Percentiles rank a stretch among this genome's conserved stretches.
Evolutionary conservation across 371 early-diverging fungal genomes (phyloP).

Genomic region (Mucor piriformis): DNA sequence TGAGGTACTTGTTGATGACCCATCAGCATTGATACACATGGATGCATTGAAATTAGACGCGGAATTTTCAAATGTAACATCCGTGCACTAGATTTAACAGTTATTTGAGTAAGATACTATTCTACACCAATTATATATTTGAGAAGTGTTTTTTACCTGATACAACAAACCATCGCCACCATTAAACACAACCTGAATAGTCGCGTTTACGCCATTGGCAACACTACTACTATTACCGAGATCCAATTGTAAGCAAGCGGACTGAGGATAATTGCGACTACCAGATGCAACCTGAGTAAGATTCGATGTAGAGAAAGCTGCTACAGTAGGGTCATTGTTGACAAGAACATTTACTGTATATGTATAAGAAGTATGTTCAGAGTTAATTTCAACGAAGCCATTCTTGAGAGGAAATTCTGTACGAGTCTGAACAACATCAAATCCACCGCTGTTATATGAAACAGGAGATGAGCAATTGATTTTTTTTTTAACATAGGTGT

Average conservation of each 20-base stretch:
- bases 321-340: constrained; percentile 44
- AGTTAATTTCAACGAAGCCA: constrained; percentile 56
- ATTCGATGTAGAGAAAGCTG: constrained; percentile 28
- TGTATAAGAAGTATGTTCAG: constrained; percentile 47
- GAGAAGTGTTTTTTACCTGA: constrained; percentile 51
- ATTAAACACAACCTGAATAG: constrained; percentile 59
- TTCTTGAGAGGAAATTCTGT: constrained; percentile 49
- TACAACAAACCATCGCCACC: constrained; percentile 63
- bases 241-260: constrained; percentile 49
- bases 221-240: constrained; percentile 32
- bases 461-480: background rate
- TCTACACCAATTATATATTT: background rate
- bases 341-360: constrained; percentile 50
- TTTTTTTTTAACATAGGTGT: background rate
- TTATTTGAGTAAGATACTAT: background rate
- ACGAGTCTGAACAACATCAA: constrained; percentile 38
- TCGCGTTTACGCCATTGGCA: constrained; percentile 52
- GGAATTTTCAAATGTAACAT: constrained; percentile 49
- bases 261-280: constrained; percentile 43
- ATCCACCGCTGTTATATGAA: constrained; percentile 56
- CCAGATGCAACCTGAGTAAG: constrained; percentile 28
- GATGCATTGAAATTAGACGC: constrained; percentile 45
- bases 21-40: constrained; percentile 46
- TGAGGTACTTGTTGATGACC: constrained; percentile 19
- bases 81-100: constrained; percentile 44